Percentiles rank a stretch among this genome's conserved stretches.
phyloP scores from a whole-genome alignment of 1,139 yeast genomes.

The Arxiozyma bovina region DNA sequence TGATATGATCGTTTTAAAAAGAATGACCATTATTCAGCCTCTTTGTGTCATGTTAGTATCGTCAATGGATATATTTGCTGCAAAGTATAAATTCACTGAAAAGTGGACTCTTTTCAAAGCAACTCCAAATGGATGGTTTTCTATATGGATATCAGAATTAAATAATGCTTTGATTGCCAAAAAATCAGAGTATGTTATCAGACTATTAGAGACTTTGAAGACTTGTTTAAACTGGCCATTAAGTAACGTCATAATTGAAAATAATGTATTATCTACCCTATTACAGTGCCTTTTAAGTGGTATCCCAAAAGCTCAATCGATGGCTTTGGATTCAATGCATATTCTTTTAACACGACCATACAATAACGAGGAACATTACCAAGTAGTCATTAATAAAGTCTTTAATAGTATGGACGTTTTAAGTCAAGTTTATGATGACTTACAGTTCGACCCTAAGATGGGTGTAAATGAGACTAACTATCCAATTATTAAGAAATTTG shows the following conservation, averaged over 20 bases:
- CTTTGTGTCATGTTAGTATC: slow-evolving; percentile 77
- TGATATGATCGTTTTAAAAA: slow-evolving; percentile 78
- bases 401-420: slow-evolving; percentile 68
- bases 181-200: slow-evolving; percentile 47
- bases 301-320: slow-evolving; percentile 59
- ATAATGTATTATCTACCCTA: slow-evolving; percentile 60
- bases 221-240: slow-evolving; percentile 89
- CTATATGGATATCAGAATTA: slow-evolving; percentile 60
- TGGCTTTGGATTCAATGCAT: slow-evolving; percentile 87
- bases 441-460: slow-evolving; percentile 55
- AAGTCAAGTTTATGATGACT: slow-evolving; percentile 52
- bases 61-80: slow-evolving; percentile 54
- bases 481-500: slow-evolving; percentile 76
- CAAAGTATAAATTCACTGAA: slow-evolving; percentile 65
- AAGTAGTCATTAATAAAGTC: slow-evolving; percentile 69
- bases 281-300: slow-evolving; percentile 54
- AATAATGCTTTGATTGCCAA: slow-evolving; percentile 41
- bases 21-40: slow-evolving; percentile 71
- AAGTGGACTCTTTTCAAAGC: slow-evolving; percentile 53
- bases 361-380: slow-evolving; percentile 60
- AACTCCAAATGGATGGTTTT: slow-evolving; percentile 79
- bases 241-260: slow-evolving; percentile 60
- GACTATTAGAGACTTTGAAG: slow-evolving; percentile 72
- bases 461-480: slow-evolving; percentile 73
- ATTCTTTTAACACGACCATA: slow-evolving; percentile 80